Percentiles rank a stretch among this genome's conserved stretches.
Evolutionary conservation across 768 basidiomycete species (phyloP).

Genomic region (Clavulina sp.): DNA sequence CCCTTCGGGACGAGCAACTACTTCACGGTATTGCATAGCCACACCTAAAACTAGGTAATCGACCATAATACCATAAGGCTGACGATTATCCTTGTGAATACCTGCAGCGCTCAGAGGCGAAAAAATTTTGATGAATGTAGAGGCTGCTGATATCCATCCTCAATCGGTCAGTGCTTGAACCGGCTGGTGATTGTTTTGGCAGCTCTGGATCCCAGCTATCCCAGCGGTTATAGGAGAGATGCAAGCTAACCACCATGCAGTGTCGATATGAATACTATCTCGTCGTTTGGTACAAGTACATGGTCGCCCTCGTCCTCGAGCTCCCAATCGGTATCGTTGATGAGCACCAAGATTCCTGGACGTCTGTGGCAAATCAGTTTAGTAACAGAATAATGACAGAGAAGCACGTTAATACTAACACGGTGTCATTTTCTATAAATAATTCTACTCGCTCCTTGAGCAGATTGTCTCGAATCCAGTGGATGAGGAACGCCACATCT

Average conservation of each 20-base stretch:
- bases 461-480: conserved; percentile 56
- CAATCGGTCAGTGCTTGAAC: too few species aligned
- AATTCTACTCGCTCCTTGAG: conserved; percentile 75
- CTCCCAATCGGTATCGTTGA: conserved; percentile 97
- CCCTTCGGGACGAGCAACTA: too few species aligned
- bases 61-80: too few species aligned
- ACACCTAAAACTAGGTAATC: too few species aligned
- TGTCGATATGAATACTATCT: conserved; percentile 93
- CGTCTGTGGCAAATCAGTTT: conserved; percentile 35
- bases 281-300: conserved; percentile 55
- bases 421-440: conserved; percentile 72
- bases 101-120: too few species aligned
- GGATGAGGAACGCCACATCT: conserved; percentile 62
- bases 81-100: too few species aligned
- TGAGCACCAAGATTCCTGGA: conserved; percentile 89
- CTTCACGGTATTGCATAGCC: too few species aligned
- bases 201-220: too few species aligned
- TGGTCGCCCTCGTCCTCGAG: conserved; percentile 89
- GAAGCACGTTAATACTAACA: conserved; percentile 32
- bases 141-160: too few species aligned
- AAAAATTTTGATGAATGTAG: too few species aligned
- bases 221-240: background rate
- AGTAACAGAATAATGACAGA: background rate
- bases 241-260: conserved; percentile 62
- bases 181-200: too few species aligned